A percentile compares a stretch with the other conserved stretches of the same genome.
Evolutionary conservation across 345 rosid genomes (phyloP).

Genomic region (Aurinia saxatilis): DNA sequence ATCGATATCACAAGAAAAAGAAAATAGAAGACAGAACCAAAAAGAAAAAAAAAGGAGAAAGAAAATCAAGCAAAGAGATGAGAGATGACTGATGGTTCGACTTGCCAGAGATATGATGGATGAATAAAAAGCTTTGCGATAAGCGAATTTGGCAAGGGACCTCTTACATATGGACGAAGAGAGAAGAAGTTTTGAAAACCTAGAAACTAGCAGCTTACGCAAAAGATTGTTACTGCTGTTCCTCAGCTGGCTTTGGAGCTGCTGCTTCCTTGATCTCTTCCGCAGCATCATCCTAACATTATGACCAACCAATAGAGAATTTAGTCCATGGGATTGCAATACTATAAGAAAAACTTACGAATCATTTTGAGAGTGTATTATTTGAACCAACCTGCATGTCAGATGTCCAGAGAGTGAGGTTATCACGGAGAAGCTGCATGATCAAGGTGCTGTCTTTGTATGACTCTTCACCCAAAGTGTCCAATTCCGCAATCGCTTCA

Average conservation of each 20-base stretch:
- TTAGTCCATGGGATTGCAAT: not conserved
- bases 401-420: conserved; percentile 97
- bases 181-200: not conserved
- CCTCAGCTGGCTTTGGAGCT: conserved; percentile 63
- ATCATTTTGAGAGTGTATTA: not conserved
- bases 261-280: conserved; percentile 79
- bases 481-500: conserved; percentile 95
- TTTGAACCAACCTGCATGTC: conserved; percentile 71
- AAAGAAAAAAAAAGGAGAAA: too few species aligned
- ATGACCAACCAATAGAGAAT: not conserved
- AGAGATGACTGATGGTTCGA: conserved; percentile 5
- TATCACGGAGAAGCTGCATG: conserved; percentile 99
- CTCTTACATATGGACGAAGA: conserved; percentile 14
- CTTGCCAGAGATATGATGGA: conserved; percentile 17
- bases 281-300: conserved; percentile 70
- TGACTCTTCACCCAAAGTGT: conserved; percentile 94
- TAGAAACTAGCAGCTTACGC: conserved; percentile 21
- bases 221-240: conserved; percentile 44
- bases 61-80: conserved; percentile 17
- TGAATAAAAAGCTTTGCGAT: not conserved
- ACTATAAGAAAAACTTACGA: not conserved
- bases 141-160: conserved; percentile 13
- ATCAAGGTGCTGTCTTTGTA: conserved; percentile 98
- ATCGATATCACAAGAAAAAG: not conserved
- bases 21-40: not conserved